Base-by-base conservation (phyloP, 2,329 filamentous ascomycete species). In the Colletotrichum tamarilloi region DNA sequence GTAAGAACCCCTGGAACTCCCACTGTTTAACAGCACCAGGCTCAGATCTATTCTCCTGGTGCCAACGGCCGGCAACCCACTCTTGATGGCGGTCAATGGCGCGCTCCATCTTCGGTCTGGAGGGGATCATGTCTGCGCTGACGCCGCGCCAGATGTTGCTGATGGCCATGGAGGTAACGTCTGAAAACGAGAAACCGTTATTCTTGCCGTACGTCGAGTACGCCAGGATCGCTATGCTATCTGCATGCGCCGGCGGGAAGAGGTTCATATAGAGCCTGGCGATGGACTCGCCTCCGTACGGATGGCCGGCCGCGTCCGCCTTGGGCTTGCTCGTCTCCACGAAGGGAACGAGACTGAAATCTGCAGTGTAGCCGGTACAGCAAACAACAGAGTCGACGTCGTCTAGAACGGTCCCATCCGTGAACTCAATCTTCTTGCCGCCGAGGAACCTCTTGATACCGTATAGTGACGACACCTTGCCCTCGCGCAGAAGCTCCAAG, bases 151-250 rank as follows among this genome's bases (percentile, higher is more conserved):
- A 85, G 3, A 85, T 77, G 63, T 86, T 84, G 28, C 80, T 78
- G 4, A 85, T 75, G 2, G 83, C 84, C 81, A 83, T 82, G n/a
- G 79, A 77, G 1, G 78, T 77, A 38, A 85, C 78, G 60, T 85
- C 84, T 24, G 78, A 76, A 22, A 82, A 77, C 1, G 79, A 78
- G 24, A 83, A 81, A 0, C 80, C 77, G 74, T 81, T 77, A 70
- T 79, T 75, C 72, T 82, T 75, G 74, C 79, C 76, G 38, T 72
- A 78, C 2, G 76, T 75, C 16, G 79, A 80, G 59, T 80, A 77
- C 38, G 79, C 79, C 0, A 83, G 74, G 35, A 84, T 78, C 0
- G 80, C 82, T 19, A 84, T 76, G 16, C 82, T 84, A 38, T 83
- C 78, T 0, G 82, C 81, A 35, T 84, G 79, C 19, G 78, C 75